Evolutionary conservation across 1,284 basidiomycete genomes (phyloP).

Genomic region (Malassezia nana): DNA sequence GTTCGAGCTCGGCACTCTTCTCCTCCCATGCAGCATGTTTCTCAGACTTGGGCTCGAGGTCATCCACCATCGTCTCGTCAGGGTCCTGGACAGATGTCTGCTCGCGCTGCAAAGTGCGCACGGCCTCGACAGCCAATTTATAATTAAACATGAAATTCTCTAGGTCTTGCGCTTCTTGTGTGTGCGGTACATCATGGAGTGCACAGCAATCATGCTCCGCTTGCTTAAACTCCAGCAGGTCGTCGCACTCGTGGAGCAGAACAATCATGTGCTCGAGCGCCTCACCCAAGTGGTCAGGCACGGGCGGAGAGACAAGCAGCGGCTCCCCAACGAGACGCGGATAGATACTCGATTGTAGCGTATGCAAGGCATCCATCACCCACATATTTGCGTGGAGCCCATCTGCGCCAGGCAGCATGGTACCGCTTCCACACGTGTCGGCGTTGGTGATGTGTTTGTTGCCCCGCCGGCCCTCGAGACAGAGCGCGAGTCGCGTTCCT

Average conservation of each 20-base stretch:
- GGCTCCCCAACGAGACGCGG: not conserved
- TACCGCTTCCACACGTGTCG: not conserved
- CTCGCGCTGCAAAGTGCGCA: not conserved
- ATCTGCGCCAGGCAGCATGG: not conserved
- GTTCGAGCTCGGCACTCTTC: not conserved
- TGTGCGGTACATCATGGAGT: not conserved
- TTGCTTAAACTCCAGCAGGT: conserved; percentile 10
- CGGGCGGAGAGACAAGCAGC: not conserved
- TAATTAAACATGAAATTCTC: conserved; percentile 12
- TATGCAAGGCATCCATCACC: not conserved
- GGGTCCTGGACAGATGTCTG: not conserved
- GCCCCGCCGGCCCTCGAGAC: not conserved
- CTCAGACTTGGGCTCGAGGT: not conserved
- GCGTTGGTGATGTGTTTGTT: not conserved
- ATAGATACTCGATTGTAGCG: conserved; percentile 1
- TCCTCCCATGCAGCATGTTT: not conserved
- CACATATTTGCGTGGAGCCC: not conserved
- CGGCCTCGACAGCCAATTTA: conserved; percentile 12
- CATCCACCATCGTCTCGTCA: conserved; percentile 7
- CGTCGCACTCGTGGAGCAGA: conserved; percentile 11
- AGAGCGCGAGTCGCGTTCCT: not conserved
- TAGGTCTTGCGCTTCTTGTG: not conserved
- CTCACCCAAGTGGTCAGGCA: not conserved
- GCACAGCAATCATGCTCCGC: not conserved
- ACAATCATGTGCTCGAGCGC: conserved; percentile 2